These are phyloP conservation scores for Ustanciosporium gigantosporum DNA, from an alignment of 1,284 basidiomycete genomes.

Conservation along the genomic window DNA sequence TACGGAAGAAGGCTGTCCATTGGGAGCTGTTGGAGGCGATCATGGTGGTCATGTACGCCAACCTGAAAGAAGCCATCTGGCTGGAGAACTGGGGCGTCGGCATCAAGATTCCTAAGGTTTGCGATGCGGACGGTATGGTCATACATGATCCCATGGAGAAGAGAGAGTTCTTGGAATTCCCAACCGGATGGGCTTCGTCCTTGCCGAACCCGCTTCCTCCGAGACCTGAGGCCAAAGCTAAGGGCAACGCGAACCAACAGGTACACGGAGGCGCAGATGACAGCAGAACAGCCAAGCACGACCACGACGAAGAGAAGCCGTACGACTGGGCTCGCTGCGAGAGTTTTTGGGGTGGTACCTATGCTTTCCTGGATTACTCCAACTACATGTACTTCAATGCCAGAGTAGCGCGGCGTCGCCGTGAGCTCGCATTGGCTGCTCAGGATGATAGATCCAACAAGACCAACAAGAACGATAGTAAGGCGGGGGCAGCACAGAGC, in stretches of 20 bases:
- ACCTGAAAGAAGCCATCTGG: constrained; percentile 40
- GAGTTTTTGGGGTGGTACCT: constrained; percentile 38
- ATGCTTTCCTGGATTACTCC: constrained; percentile 39
- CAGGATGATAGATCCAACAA: neutral
- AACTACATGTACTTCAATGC: constrained; percentile 39
- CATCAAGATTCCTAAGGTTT: constrained; percentile 37
- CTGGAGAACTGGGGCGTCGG: constrained; percentile 41
- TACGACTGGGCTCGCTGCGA: constrained; percentile 48
- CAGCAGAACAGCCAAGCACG: no score
- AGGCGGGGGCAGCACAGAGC: neutral
- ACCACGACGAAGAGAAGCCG: constrained; percentile 27
- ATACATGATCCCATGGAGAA: constrained; percentile 25
- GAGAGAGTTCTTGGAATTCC: constrained; percentile 23
- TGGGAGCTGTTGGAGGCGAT: constrained; percentile 46
- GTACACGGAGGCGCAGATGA: no score
- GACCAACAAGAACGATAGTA: neutral
- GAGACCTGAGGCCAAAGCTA: neutral
- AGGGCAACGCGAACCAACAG: neutral
- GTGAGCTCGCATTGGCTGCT: constrained; percentile 1
- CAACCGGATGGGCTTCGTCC: constrained; percentile 26
- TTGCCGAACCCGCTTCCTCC: constrained; percentile 4
- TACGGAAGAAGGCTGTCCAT: constrained; percentile 32
- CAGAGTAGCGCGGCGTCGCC: constrained; percentile 15
- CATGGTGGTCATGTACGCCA: constrained; percentile 48
- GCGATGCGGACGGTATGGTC: constrained; percentile 8